These are phyloP conservation scores for Solanum boliviense DNA, from an alignment of 257 asterid species.

Conservation along the genomic window DNA sequence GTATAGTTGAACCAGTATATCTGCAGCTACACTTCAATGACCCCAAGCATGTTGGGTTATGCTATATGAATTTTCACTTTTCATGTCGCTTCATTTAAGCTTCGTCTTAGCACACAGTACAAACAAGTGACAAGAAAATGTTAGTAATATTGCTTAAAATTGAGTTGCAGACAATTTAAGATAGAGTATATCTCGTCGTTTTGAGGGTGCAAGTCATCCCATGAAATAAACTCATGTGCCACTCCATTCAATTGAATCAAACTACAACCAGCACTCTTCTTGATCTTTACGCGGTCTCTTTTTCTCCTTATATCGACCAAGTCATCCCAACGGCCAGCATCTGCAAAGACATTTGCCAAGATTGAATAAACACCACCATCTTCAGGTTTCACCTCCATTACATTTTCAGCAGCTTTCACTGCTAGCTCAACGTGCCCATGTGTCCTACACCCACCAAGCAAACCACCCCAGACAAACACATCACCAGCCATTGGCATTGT, in stretches of 20 bases:
- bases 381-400: constrained; percentile 68
- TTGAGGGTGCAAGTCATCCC: constrained; percentile 57
- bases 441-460: constrained; percentile 87
- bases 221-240: constrained; percentile 71
- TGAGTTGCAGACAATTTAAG: constrained; percentile 38
- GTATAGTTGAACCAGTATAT: neutral
- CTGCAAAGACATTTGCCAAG: constrained; percentile 63
- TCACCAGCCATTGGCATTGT: constrained; percentile 73
- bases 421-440: constrained; percentile 69
- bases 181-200: constrained; percentile 28
- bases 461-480: constrained; percentile 79
- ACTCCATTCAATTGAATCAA: constrained; percentile 51
- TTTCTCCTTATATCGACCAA: constrained; percentile 49
- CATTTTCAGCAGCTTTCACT: constrained; percentile 50
- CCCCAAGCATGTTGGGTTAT: neutral
- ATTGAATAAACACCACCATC: constrained; percentile 74
- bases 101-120: neutral
- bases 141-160: constrained; percentile 15
- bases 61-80: neutral
- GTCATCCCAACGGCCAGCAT: constrained; percentile 66
- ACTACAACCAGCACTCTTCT: constrained; percentile 72
- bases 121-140: neutral
- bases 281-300: constrained; percentile 40
- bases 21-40: neutral
- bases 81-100: neutral